Base-by-base conservation (phyloP, 2,329 filamentous ascomycete genomes). In the Colletotrichum phormii region DNA sequence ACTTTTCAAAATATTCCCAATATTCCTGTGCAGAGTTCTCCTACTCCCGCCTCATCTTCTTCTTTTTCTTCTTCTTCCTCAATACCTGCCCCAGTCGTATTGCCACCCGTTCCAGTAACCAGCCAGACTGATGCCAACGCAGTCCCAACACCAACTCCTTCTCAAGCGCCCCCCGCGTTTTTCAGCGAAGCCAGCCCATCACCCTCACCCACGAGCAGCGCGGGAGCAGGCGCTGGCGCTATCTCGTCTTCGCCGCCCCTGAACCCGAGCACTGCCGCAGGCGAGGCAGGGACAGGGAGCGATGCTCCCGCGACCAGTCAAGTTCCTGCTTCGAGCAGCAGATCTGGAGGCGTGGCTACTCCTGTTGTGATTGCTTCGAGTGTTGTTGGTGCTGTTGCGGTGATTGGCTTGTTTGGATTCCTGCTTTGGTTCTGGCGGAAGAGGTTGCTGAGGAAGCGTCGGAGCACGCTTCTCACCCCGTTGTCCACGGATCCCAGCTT, bases 341-440 rank as follows among this genome's bases (percentile, higher is more conserved):
- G 76, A 63, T 79, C 77, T 31, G 79, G 78, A 2, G 42, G 26
- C 12, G 60, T 72, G 12, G 75, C 79, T 33, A 83, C 80, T 7
- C 84, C 84, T 0, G 79, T 84, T 31, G 84, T 85, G 6, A 83
- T 90, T 55, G 86, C 86, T 1, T 88, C 86, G 11, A 86, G 88
- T 51, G 85, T 89, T 3, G 79, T 89, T 5, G 89, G 88, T 33
- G 85, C 85, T 4, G 77, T 88, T 1, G 84, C 86, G 0, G 80
- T 84, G n/a, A 74, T 87, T 46, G 82, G 83, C 4, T 71, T 90
- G 18, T 75, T 89, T 26, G 84, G 81, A 0, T 83, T 90, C 53
- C 73, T 89, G 3, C 75, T 89, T 11, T 90, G 87, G 88, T 82
- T 88, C 74, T 85, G 84, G 82, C 81, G 84, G 61, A 86, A 86